phyloP scores from a whole-genome alignment of 176 grass and related monocot genomes.

The sorghum (Sorghum bicolor) region Sorghum_bicolor_NCBIv3 NC_012870.2:57146001-57146500 shows the following conservation, averaged over 20 bases:
- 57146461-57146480: not conserved
- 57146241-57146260: not conserved
- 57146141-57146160: not conserved
- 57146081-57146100: slow-evolving; percentile 8
- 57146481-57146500: not conserved
- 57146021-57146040: not conserved
- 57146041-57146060: not conserved
- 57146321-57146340: not conserved
- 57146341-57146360: not conserved
- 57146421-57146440: not conserved
- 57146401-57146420: not conserved
- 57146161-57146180: not conserved
- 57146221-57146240: not conserved
- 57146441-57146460: not conserved
- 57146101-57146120: slow-evolving; percentile 2
- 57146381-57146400: not conserved
- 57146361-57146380: not conserved
- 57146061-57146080: not conserved
- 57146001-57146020: not conserved
- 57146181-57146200: not conserved
- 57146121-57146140: not conserved
- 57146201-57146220: not conserved
- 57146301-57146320: slow-evolving; percentile 3
- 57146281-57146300: slow-evolving; percentile 20
- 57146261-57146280: not conserved